Evolutionary conservation across 306 rosid genomes (phyloP).

Genomic region (Sicyos edulis): DNA sequence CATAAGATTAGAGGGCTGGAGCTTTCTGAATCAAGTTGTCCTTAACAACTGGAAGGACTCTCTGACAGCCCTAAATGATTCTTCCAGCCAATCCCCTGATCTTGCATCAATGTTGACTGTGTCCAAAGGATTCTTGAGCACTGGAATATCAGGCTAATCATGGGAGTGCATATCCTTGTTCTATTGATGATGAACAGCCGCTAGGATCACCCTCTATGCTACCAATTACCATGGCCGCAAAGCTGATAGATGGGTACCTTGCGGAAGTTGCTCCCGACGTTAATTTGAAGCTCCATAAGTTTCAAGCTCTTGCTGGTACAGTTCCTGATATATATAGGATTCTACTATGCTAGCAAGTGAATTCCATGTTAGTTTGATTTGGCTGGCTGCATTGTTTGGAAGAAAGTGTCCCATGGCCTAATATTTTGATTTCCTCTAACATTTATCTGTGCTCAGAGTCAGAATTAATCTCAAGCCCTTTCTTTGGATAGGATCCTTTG

Average conservation of each 20-base stretch:
- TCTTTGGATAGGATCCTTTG: not conserved
- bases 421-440: not conserved
- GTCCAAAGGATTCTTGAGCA: constrained; percentile 84
- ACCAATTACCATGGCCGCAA: constrained; percentile 84
- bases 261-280: constrained; percentile 99
- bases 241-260: constrained; percentile 88
- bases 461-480: constrained; percentile 1
- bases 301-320: constrained; percentile 87
- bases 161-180: constrained; percentile 74
- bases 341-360: constrained; percentile 44
- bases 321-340: too few species aligned
- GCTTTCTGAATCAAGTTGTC: constrained; percentile 72
- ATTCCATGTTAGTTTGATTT: not conserved
- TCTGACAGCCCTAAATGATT: constrained; percentile 74
- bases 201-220: constrained; percentile 89
- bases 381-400: not conserved
- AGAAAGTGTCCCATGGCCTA: not conserved
- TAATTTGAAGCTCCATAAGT: constrained; percentile 78
- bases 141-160: constrained; percentile 54
- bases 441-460: not conserved
- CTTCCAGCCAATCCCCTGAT: too few species aligned
- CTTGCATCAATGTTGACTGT: constrained; percentile 89
- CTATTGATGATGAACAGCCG: constrained; percentile 67
- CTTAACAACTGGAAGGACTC: constrained; percentile 91
- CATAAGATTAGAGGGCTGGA: constrained; percentile 61